Conservation (phyloP, 2,329 filamentous ascomycete genomes). For the Aspergillus felis region DNA sequence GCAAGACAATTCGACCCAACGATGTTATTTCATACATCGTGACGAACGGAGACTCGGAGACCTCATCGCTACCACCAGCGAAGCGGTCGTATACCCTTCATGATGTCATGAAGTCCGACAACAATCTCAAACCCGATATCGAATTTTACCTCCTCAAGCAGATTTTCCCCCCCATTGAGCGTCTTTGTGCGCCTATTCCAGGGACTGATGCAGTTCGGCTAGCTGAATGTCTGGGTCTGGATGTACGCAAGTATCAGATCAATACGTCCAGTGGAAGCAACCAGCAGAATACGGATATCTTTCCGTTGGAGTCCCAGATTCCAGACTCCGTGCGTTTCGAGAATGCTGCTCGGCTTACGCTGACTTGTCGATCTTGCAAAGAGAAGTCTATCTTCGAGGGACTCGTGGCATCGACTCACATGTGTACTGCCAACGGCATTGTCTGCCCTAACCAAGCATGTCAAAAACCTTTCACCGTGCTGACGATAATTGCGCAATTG, state of each 20-base stretch:
- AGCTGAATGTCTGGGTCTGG: conserved; percentile 89
- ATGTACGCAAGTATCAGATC: conserved; percentile 80
- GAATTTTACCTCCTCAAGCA: conserved; percentile 99
- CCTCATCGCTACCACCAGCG: conserved; percentile 59
- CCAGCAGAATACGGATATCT: conserved; percentile 65
- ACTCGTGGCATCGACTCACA: conserved; percentile 54
- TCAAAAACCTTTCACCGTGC: conserved; percentile 58
- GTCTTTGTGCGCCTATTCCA: conserved; percentile 90
- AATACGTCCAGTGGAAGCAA: conserved; percentile 53
- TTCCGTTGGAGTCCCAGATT: conserved; percentile 90
- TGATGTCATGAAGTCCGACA: conserved; percentile 75
- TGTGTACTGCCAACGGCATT: conserved; percentile 70
- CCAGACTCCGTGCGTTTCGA: conserved; percentile 87
- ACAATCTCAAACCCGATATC: conserved; percentile 77
- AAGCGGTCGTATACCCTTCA: conserved; percentile 86
- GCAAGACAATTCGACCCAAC: conserved; percentile 84
- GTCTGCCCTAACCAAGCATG: conserved; percentile 65
- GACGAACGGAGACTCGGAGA: conserved; percentile 64
- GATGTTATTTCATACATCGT: conserved; percentile 97
- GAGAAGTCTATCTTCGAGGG: conserved; percentile 71
- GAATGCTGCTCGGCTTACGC: conserved; percentile 68
- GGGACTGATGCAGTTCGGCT: conserved; percentile 88
- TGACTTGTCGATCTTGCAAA: conserved; percentile 81
- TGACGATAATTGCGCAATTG: conserved; percentile 80
- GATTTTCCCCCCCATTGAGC: conserved; percentile 95